These are phyloP conservation scores for Didymellaceae sp. DNA, from an alignment of 2,329 filamentous ascomycete genomes.

Conservation along the genomic window DNA sequence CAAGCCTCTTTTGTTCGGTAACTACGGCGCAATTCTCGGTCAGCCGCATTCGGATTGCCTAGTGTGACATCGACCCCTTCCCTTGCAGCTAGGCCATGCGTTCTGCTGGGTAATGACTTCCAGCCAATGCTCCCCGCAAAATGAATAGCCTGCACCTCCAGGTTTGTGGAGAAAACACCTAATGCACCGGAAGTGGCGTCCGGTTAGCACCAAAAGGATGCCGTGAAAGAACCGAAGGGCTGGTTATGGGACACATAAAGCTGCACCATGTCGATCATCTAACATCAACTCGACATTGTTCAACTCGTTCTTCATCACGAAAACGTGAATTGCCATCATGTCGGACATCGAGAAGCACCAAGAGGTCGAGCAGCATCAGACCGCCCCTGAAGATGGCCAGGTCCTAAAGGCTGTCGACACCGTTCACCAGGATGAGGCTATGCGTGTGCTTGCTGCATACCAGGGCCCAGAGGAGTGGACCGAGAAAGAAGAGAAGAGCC, in stretches of 20 bases:
- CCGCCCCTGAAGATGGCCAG: slow-evolving; percentile 12
- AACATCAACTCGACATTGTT: not conserved
- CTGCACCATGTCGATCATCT: slow-evolving; percentile 19
- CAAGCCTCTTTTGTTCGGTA: not conserved
- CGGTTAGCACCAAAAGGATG: slow-evolving; percentile 2
- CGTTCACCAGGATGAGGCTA: slow-evolving; percentile 13
- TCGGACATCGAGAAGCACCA: slow-evolving; percentile 20
- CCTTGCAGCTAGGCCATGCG: not conserved
- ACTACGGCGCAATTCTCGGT: not conserved
- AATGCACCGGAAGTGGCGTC: slow-evolving; percentile 14
- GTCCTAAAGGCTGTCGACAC: slow-evolving; percentile 11
- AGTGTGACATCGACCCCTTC: not conserved
- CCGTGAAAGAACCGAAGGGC: slow-evolving; percentile 16
- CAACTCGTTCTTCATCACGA: not conserved
- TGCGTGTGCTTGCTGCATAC: slow-evolving; percentile 49
- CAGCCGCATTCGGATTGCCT: not conserved
- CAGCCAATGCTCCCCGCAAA: not conserved
- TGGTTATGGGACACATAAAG: slow-evolving; percentile 23
- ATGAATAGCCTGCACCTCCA: not conserved
- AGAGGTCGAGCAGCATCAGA: no score
- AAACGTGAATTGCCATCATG: slow-evolving; percentile 15
- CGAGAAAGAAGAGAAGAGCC: slow-evolving; percentile 45
- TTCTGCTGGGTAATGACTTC: not conserved
- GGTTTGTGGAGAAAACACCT: not conserved
- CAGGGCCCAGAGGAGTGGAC: slow-evolving; percentile 53